phyloP scores from a whole-genome alignment of 306 rosid genomes.

The Hippophae tibetana region DNA sequence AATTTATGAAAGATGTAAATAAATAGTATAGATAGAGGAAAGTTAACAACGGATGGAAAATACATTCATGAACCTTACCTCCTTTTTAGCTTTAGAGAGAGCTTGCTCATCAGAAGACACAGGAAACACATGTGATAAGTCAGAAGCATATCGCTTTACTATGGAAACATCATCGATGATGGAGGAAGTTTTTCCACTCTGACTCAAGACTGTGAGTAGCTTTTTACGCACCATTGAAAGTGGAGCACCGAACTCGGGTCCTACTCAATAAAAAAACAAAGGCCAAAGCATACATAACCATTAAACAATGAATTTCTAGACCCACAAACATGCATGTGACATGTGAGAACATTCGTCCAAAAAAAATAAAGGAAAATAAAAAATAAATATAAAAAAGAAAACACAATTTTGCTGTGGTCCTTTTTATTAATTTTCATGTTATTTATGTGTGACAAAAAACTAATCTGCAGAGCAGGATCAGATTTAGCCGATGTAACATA shows the following conservation, averaged over 20 bases:
- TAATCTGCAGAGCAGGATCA: too few species aligned
- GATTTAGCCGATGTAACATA: too few species aligned
- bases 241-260: conserved; percentile 82
- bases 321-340: too few species aligned
- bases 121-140: conserved; percentile 66
- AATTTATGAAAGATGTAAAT: conserved; percentile 21
- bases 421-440: too few species aligned
- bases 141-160: conserved; percentile 72
- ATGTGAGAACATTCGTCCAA: too few species aligned
- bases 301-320: too few species aligned
- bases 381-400: too few species aligned
- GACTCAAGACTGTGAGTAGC: conserved; percentile 61
- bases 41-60: conserved; percentile 1
- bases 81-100: conserved; percentile 57
- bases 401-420: too few species aligned
- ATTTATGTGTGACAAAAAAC: too few species aligned
- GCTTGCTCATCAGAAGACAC: conserved; percentile 87
- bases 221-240: conserved; percentile 68
- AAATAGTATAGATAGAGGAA: neutral
- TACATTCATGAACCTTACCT: conserved; percentile 38
- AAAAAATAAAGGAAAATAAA: too few species aligned
- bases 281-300: conserved; percentile 3
- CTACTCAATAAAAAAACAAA: conserved; percentile 30
- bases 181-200: conserved; percentile 59
- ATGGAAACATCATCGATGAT: conserved; percentile 70